These are phyloP conservation scores for Cryptosporidium ryanae DNA, from an alignment of 169 alveolate species.

Conservation along the genomic window DNA sequence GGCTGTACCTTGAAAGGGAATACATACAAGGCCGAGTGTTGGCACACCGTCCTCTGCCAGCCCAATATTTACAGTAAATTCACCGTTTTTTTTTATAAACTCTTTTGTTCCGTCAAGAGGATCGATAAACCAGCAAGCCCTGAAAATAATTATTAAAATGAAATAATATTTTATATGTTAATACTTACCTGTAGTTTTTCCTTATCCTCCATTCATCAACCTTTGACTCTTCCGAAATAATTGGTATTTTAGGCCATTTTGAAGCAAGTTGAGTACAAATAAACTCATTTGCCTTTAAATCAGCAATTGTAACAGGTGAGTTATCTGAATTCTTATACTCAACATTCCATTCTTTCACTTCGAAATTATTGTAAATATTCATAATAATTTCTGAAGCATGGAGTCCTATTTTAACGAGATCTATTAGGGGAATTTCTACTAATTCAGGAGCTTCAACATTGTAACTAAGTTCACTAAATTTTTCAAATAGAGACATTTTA, in stretches of 20 bases:
- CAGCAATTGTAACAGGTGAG: conserved; percentile 73
- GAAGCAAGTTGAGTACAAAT: conserved; percentile 62
- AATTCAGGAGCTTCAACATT: not conserved
- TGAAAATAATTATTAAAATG: not conserved
- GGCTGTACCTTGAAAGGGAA: conserved; percentile 67
- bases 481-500: conserved; percentile 15
- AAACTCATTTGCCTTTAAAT: conserved; percentile 55
- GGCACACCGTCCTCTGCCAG: conserved; percentile 74
- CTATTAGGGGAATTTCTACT: conserved; percentile 26
- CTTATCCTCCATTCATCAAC: conserved; percentile 33
- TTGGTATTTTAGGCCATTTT: conserved; percentile 74
- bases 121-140: conserved; percentile 76
- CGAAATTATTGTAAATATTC: conserved; percentile 33
- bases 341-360: not conserved
- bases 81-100: conserved; percentile 77
- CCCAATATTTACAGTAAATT: conserved; percentile 79
- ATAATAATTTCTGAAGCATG: conserved; percentile 46
- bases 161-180: not conserved
- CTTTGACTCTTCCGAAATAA: conserved; percentile 75
- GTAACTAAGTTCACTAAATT: conserved; percentile 7
- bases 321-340: conserved; percentile 40
- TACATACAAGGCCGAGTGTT: conserved; percentile 76
- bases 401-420: conserved; percentile 48
- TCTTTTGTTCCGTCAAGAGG: conserved; percentile 83
- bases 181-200: conserved; percentile 41